Percentiles rank a stretch among this genome's conserved stretches.
phyloP scores from a whole-genome alignment of 176 grass and related monocot species.

The Zoysia japonica region DNA sequence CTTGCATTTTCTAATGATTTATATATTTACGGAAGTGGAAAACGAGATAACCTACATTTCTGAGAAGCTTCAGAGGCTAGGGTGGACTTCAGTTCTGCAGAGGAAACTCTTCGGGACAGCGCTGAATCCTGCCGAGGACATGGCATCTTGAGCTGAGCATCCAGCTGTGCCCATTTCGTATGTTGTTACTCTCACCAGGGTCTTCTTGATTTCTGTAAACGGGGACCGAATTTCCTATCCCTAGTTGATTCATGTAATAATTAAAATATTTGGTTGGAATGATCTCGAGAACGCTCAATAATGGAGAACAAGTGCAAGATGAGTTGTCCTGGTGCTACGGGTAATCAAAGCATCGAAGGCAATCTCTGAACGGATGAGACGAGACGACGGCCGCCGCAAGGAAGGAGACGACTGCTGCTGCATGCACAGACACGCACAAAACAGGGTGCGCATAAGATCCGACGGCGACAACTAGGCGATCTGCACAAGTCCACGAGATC shows the following conservation, averaged over 20 bases:
- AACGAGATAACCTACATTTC: background rate
- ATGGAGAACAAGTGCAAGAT: no score
- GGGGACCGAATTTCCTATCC: background rate
- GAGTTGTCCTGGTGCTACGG: background rate
- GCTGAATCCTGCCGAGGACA: conserved; percentile 47
- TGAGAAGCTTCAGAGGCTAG: conserved; percentile 47
- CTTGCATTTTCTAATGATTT: background rate
- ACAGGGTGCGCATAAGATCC: background rate
- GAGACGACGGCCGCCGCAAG: no score
- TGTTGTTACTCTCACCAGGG: background rate
- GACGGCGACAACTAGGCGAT: background rate
- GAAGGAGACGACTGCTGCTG: background rate
- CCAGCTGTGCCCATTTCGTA: background rate
- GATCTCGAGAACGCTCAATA: no score
- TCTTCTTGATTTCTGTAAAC: background rate
- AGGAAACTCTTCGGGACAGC: conserved; percentile 41
- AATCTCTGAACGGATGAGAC: no score
- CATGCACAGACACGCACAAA: background rate
- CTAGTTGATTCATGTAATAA: background rate
- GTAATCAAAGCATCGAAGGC: background rate
- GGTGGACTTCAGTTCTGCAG: conserved; percentile 48
- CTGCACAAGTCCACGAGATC: background rate
- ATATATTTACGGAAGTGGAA: conserved; percentile 45
- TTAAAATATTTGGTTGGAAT: background rate
- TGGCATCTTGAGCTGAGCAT: conserved; percentile 31